Base-by-base conservation (phyloP, 2,329 filamentous ascomycete genomes). In the Myriosclerotinia duriaeana region DNA sequence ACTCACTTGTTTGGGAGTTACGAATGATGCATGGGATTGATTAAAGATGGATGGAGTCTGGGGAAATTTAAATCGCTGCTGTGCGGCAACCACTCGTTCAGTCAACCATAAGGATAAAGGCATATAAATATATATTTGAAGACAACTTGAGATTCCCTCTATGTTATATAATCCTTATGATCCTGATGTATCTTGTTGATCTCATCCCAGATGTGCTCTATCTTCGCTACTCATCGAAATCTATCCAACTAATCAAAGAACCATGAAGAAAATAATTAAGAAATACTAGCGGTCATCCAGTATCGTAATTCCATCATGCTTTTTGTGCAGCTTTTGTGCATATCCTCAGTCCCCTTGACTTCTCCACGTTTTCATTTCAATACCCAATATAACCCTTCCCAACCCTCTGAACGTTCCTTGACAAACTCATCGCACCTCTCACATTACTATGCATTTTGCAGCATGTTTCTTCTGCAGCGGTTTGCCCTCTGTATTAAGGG, bases 401-500 rank as follows among this genome's bases (percentile, higher is more conserved):
- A 26, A 3, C n/a, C 22, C 38, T 44, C 22, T 7, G 8, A 20
- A 50, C 14, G 8, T 50, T 38, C 6, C 22, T 7, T 5, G 15
- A 44, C 30, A 20, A 30, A 34, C 44, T 34, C 15, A 30, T 58
- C 22, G 15, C 40, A 52, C 12, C 11, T 38, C 53, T 54, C 11
- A 54, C 53, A 61, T 61, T 11, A 61, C 14, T 8, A n/a, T 38
- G n/a, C 58, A 61, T 50, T 61, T 61, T 17, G 44, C n/a, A 7
- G 58, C 5, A 38, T 38, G 46, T 34, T 50, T 61, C 12, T 61
- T 61, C 30, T 38, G 44, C 34, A 26, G 58, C 20, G n/a, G 58
- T 5, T 50, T 44, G 7, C 17, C 30, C 30, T 50, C 44, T 26
- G 34, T 3, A 38, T 48, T 22, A 17, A 38, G 5, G 50, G 5